A percentile compares a stretch with the other conserved stretches of the same genome.
These are phyloP conservation scores for Camellia oleifera DNA, from an alignment of 179 eudicot genomes.

Conservation along the genomic window DNA sequence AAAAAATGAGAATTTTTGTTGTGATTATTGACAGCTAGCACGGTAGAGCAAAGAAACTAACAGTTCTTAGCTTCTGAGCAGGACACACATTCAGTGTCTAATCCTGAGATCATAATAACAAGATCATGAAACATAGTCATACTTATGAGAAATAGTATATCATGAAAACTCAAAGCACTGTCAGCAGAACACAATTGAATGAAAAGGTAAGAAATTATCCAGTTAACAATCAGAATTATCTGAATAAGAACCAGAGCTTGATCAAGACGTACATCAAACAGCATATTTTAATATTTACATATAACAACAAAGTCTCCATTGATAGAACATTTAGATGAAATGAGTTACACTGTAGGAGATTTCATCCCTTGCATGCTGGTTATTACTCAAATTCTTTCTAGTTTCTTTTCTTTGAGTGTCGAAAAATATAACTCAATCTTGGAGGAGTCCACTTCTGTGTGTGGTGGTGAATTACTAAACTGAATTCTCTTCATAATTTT, in stretches of 20 bases:
- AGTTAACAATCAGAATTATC: not conserved
- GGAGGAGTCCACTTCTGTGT: not conserved
- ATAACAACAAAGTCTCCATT: not conserved
- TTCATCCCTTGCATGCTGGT: not conserved
- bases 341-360: not conserved
- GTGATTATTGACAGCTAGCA: not conserved
- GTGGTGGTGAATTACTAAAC: not conserved
- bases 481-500: not conserved
- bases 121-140: not conserved
- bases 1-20: not conserved
- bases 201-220: not conserved
- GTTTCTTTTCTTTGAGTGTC: not conserved
- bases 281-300: not conserved
- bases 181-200: not conserved
- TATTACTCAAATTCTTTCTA: not conserved
- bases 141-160: not conserved
- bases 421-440: not conserved
- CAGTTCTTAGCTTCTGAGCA: not conserved
- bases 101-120: not conserved
- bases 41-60: not conserved
- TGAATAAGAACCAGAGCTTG: not conserved
- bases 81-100: not conserved
- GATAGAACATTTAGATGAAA: not conserved
- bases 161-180: constrained; percentile 1
- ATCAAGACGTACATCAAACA: constrained; percentile 1